Conservation (phyloP, 441 rosid species). For the Corymbia calophylla region DNA sequence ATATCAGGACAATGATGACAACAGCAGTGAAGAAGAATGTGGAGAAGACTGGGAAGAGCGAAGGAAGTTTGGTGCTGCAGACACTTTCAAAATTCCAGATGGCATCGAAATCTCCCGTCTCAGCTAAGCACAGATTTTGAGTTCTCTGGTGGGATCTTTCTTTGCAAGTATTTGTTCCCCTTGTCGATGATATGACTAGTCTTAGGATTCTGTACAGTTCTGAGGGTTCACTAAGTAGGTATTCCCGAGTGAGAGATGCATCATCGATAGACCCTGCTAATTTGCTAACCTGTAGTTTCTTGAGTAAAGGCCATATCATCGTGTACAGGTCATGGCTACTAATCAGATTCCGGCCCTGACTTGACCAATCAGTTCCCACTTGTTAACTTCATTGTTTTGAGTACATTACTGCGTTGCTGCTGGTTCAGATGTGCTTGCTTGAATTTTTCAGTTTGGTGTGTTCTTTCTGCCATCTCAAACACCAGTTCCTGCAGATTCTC, state of each 20-base stretch:
- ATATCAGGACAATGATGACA: constrained; percentile 17
- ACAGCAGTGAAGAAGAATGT: constrained; percentile 38
- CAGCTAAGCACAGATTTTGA: constrained; percentile 24
- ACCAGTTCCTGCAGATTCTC: not conserved
- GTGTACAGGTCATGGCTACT: not conserved
- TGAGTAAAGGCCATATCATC: not conserved
- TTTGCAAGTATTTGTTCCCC: not conserved
- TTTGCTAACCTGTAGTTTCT: not conserved
- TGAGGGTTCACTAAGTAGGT: not conserved
- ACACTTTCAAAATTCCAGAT: constrained; percentile 78
- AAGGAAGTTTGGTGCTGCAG: constrained; percentile 88
- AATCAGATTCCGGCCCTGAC: not conserved
- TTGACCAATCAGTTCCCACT: not conserved
- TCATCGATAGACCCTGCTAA: not conserved
- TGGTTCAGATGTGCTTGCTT: not conserved
- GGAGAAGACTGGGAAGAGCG: constrained; percentile 32
- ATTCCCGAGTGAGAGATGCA: not conserved
- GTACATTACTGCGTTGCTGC: not conserved
- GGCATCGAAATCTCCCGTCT: constrained; percentile 57
- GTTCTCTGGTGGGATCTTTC: not conserved
- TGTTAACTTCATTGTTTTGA: not conserved
- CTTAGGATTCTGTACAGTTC: not conserved
- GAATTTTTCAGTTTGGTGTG: not conserved
- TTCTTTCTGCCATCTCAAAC: not conserved
- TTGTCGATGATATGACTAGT: not conserved